Percentiles rank a stretch among this genome's conserved stretches.
Evolutionary conservation across 2,329 filamentous ascomycete species (phyloP).

Genomic region (Aulographum hederae): DNA sequence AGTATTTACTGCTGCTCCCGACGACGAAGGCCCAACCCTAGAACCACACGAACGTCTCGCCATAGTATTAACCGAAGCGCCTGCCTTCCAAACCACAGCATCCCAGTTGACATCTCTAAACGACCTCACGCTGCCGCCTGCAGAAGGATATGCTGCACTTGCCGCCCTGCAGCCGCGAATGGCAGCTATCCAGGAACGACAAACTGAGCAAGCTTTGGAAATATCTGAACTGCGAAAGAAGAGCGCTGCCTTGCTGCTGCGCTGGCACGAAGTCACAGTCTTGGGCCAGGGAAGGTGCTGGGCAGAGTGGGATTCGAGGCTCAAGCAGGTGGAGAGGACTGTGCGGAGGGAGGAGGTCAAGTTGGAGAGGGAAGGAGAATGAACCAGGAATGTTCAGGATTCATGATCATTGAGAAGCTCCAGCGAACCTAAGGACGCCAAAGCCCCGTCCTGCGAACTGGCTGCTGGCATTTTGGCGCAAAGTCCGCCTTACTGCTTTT

Average conservation of each 20-base stretch:
- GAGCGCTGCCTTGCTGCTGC: constrained; percentile 35
- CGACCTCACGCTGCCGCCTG: constrained; percentile 23
- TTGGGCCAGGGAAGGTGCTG: constrained; percentile 50
- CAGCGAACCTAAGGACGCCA: no score
- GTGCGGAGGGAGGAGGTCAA: constrained; percentile 44
- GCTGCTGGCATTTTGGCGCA: no score
- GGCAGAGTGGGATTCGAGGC: constrained; percentile 50
- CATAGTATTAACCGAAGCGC: constrained; percentile 21
- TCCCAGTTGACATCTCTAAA: constrained; percentile 25
- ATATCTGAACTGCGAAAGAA: constrained; percentile 43
- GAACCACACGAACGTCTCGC: no score
- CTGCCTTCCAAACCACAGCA: constrained; percentile 21
- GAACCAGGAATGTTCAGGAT: no score
- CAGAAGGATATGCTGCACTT: constrained; percentile 30
- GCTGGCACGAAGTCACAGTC: constrained; percentile 58
- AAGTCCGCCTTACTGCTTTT: no score
- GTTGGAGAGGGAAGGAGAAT: constrained; percentile 34
- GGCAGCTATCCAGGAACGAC: constrained; percentile 39
- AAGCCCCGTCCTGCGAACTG: no score
- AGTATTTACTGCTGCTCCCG: constrained; percentile 12
- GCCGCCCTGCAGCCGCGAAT: constrained; percentile 43
- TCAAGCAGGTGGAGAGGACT: constrained; percentile 46
- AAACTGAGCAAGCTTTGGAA: constrained; percentile 41
- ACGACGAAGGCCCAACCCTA: constrained; percentile 6
- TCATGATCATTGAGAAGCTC: no score